A percentile compares a stretch with the other conserved stretches of the same genome.
phyloP scores from a whole-genome alignment of 352 stramenopile genomes.

The Globisporangium yorkense region DNA sequence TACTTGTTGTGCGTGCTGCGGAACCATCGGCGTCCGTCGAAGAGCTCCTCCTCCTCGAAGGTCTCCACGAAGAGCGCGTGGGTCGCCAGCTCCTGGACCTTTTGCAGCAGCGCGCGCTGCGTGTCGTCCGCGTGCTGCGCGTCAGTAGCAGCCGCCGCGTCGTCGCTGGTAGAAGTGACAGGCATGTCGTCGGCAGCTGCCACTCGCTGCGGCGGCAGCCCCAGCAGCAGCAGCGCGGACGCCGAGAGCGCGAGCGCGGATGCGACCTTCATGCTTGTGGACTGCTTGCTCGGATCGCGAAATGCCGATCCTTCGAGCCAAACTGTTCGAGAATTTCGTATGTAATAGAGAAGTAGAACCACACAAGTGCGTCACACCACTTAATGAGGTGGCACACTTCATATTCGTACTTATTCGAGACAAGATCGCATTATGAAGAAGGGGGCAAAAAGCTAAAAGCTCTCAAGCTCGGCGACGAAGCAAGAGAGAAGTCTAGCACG shows the following conservation, averaged over 20 bases:
- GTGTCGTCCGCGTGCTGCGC: slow-evolving; percentile 11
- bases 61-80: slow-evolving; percentile 71
- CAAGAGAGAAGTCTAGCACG: slow-evolving; percentile 2
- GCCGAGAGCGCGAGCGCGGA: slow-evolving; percentile 36
- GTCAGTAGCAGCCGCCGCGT: neutral
- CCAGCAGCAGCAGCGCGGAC: slow-evolving; percentile 30
- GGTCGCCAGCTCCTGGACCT: slow-evolving; percentile 47
- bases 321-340: neutral
- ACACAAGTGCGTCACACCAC: neutral
- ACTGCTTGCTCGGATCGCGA: neutral
- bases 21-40: slow-evolving; percentile 73
- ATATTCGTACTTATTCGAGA: neutral
- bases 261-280: slow-evolving; percentile 46
- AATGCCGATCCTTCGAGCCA: neutral
- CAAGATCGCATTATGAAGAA: slow-evolving; percentile 7
- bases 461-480: neutral
- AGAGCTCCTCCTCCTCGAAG: slow-evolving; percentile 52
- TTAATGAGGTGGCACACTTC: neutral
- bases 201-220: neutral
- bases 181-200: neutral
- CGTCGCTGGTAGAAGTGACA: neutral
- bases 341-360: neutral
- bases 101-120: slow-evolving; percentile 23
- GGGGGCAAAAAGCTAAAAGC: slow-evolving; percentile 15
- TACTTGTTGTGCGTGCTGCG: slow-evolving; percentile 85